Evolutionary conservation across 768 basidiomycete species (phyloP), one percentile per base, ranked within the genome.

Genomic region (Sarcodon sp.): DNA sequence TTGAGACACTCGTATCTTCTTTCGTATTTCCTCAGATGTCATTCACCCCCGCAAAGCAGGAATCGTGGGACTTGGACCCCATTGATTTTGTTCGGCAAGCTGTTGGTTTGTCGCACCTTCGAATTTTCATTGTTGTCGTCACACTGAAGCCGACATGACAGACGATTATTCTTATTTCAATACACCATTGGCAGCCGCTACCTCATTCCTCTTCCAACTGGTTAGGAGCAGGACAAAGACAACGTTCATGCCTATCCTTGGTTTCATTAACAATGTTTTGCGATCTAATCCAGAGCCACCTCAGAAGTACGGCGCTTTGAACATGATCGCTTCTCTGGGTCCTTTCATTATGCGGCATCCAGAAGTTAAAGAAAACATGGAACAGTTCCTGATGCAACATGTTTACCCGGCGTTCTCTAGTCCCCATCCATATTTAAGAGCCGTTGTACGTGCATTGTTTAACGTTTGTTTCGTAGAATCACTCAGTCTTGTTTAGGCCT

Each of bases 1-100:
- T 85, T 35, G 72, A 86, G 59, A 77, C 66, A 2, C 75, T 93
- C 4, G 76, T 92, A n/a, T 79, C 83, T 7, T 72, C 69, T 35
- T 90, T 91, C 55, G 79, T 85, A 15, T 93, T 91, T 71, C 88
- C 91, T 32, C 83, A 87, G 57, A 73, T 94, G 27, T 84, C 79
- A 16, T 91, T 92, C 67, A 83, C 79, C 21, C 65, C 77, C 10
- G 63, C 72, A 2, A 79, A 80, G 56, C 70, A 79, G 55, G 72
- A 79, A 38, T 67, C 83, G 4, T 93, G 89, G 87, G 73, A 80
- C 47, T 65, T 64, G n/a, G 91, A 94, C 59, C 85, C 88, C 3
- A 69, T 87, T 39, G 89, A 92, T 52, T 93, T 86, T 57, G 67
- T 90, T 47, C 77, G 88, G 6, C 69, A 79, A 33, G 75, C 79